A percentile compares a stretch with the other conserved stretches of the same genome.
Evolutionary conservation across 768 basidiomycete species (phyloP).

Genomic region (Tylopilus plumbeoviolaceoides): DNA sequence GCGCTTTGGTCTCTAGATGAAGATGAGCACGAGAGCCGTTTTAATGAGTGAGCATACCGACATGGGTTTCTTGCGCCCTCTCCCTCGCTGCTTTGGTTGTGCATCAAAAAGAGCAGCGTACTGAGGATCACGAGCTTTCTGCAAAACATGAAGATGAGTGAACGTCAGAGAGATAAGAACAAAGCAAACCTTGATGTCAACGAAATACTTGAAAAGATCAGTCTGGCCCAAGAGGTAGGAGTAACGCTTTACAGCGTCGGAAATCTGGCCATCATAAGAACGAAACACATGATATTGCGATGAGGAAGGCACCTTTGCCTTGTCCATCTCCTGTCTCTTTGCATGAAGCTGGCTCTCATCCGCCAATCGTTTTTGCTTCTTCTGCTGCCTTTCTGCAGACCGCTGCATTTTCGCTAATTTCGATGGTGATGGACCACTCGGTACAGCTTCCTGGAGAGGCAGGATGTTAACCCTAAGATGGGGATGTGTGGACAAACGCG

Average conservation of each 20-base stretch:
- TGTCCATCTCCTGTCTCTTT: slow-evolving; percentile 83
- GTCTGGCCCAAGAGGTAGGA: slow-evolving; percentile 98
- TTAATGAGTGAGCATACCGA: slow-evolving; percentile 33
- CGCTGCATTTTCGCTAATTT: slow-evolving; percentile 36
- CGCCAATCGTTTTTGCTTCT: slow-evolving; percentile 56
- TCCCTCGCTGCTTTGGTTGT: slow-evolving; percentile 80
- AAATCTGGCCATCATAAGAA: slow-evolving; percentile 47
- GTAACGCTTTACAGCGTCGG: slow-evolving; percentile 94
- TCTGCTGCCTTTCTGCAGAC: slow-evolving; percentile 37
- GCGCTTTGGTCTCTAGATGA: slow-evolving; percentile 60
- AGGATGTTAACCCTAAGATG: slow-evolving; percentile 2
- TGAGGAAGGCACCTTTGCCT: slow-evolving; percentile 63
- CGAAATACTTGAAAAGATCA: slow-evolving; percentile 96
- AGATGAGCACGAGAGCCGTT: slow-evolving; percentile 2
- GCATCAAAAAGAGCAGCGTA: slow-evolving; percentile 88
- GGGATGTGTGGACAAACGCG: neutral
- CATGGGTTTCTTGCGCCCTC: slow-evolving; percentile 80
- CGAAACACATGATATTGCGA: neutral
- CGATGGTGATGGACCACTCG: slow-evolving; percentile 25
- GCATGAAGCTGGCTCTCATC: slow-evolving; percentile 66
- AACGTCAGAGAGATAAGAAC: neutral
- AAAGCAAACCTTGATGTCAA: slow-evolving; percentile 81
- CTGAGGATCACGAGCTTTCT: slow-evolving; percentile 89
- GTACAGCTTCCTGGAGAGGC: slow-evolving; percentile 16
- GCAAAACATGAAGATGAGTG: slow-evolving; percentile 5